Evolutionary conservation across 306 rosid species (phyloP), one percentile per base, ranked within the genome.

Genomic region (Castanea sativa): DNA sequence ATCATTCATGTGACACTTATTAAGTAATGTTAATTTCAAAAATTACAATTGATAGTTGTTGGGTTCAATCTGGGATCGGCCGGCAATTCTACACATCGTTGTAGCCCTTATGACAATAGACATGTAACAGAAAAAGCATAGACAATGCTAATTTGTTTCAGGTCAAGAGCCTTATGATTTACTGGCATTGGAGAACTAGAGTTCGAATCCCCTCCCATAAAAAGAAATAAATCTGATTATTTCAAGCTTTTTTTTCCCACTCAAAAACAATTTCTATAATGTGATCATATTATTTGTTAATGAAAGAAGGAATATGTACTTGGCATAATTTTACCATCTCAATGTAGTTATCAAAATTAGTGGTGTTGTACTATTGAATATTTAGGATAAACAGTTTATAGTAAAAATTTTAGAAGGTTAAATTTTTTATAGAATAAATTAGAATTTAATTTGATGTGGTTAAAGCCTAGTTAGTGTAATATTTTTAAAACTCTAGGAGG

Each of bases 1-100:
- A 84, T 82, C 75, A 67, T 63, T 56, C 77, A 74, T 21, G 38
- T 43, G 33, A 81, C 59, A 49, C 83, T 73, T 88, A 79, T 80
- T 53, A 49, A 55, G 79, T 76, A 76, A 83, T 61, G 38, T n/a
- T 57, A 80, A 60, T 60, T 60, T 2, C 15, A 60, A 21, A 55
- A 80, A 60, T 60, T 25, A 8, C 15, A 60, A 21, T 12, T 60
- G 29, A 60, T 60, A 4, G 67, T 21, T n/a, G 65, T 59, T 59
- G 65, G 32, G 14, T 59, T 41, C 45, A 41, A 41, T 41, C 45
- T 41, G 45, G 30, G 32, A 58, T 21, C 64, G 25, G 29, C 32
- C 21, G 4, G 65, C 1, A 41, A 41, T 8, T 35, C 45, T 59
- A 59, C 65, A 59, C 65, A 10, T 21, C 16, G 0, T n/a, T 10